phyloP scores from a whole-genome alignment of 805 yeast genomes.

The Myxozyma nipponensis region DNA sequence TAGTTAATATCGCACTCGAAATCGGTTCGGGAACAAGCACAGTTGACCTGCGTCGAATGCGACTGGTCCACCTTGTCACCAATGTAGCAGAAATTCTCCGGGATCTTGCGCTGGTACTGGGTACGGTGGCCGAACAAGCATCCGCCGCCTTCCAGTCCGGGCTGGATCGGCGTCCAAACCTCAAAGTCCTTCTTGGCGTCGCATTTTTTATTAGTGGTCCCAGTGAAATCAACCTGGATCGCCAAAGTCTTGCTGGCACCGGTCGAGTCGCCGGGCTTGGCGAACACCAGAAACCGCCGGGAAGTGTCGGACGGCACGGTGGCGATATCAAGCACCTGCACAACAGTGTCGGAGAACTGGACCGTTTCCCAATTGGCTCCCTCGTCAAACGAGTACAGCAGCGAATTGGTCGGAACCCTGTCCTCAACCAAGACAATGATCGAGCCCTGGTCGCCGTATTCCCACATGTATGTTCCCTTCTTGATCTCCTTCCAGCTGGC shows the following conservation, averaged over 20 bases:
- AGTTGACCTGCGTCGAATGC: constrained; percentile 52
- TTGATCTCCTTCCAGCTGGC: constrained; percentile 75
- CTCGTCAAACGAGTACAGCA: constrained; percentile 69
- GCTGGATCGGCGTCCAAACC: constrained; percentile 59
- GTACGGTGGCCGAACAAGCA: constrained; percentile 73
- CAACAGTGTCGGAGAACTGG: constrained; percentile 55
- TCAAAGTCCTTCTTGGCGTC: constrained; percentile 58
- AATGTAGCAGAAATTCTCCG: constrained; percentile 61
- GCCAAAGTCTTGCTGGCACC: constrained; percentile 49
- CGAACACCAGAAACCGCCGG: constrained; percentile 66
- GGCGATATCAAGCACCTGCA: constrained; percentile 65
- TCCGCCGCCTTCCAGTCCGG: constrained; percentile 39
- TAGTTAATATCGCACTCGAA: constrained; percentile 93
- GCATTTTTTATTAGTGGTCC: constrained; percentile 54
- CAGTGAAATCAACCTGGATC: constrained; percentile 56
- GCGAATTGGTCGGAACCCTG: constrained; percentile 51
- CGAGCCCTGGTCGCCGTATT: constrained; percentile 92
- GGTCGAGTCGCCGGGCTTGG: constrained; percentile 43
- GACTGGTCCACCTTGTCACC: constrained; percentile 59
- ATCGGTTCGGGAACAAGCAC: constrained; percentile 81
- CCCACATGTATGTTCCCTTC: constrained; percentile 84
- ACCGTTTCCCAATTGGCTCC: constrained; percentile 73
- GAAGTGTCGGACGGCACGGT: constrained; percentile 93
- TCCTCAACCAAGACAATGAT: constrained; percentile 68
- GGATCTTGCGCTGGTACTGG: constrained; percentile 53